These are phyloP conservation scores for Fusarium nygamai DNA, from an alignment of 2,329 filamentous ascomycete genomes.

Conservation along the genomic window DNA sequence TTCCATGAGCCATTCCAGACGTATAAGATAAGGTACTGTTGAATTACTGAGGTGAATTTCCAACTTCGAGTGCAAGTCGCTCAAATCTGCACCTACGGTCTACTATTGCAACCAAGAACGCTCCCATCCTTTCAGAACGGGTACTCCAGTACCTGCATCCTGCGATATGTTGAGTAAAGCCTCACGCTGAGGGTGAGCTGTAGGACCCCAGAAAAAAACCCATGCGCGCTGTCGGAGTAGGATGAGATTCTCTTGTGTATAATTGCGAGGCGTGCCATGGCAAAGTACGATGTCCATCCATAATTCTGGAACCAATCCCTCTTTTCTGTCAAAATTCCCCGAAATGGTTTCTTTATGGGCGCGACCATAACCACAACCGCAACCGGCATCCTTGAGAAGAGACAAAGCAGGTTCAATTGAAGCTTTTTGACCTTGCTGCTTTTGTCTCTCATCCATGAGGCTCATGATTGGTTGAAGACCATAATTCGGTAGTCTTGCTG, in stretches of 20 bases:
- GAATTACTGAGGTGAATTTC: background rate
- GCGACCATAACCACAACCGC: too few relatives aligned
- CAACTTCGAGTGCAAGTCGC: background rate
- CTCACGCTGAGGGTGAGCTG: background rate
- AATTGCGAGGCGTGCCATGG: background rate
- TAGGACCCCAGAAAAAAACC: conserved; percentile 1
- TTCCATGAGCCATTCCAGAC: background rate
- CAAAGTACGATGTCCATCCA: background rate
- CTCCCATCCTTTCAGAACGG: background rate
- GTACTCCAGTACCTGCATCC: too few relatives aligned
- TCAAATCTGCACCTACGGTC: background rate
- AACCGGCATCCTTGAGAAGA: background rate
- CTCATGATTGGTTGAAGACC: background rate
- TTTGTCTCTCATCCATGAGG: background rate
- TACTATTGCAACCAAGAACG: background rate
- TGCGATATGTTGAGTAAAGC: background rate
- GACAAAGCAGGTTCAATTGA: background rate
- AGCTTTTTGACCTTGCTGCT: background rate
- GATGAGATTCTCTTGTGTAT: background rate
- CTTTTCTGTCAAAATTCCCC: background rate
- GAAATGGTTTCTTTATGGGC: background rate
- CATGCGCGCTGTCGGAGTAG: background rate
- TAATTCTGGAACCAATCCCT: background rate
- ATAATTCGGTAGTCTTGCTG: background rate
- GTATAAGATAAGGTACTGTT: background rate